Percentiles rank a stretch among this genome's conserved stretches.
These are phyloP conservation scores for Plasmodium falciparum DNA, from an alignment of 169 alveolate species.

Conservation along the genomic window DNA sequence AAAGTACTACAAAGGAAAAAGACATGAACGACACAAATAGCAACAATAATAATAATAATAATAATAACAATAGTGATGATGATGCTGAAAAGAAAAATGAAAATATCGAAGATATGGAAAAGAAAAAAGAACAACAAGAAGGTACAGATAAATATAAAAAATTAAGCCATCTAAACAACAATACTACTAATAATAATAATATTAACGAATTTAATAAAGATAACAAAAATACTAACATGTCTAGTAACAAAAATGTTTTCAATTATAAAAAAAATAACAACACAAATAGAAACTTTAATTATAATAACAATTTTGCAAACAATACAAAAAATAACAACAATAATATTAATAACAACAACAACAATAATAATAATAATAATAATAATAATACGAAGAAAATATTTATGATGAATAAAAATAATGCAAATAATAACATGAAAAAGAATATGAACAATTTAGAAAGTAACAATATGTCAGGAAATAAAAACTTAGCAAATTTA, in stretches of 20 bases:
- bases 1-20: constrained; percentile 43
- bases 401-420: constrained; percentile 61
- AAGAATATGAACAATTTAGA: constrained; percentile 32
- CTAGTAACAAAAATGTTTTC: constrained; percentile 26
- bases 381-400: constrained; percentile 24
- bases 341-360: neutral
- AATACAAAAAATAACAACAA: neutral
- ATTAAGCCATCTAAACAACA: neutral
- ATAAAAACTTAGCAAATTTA: neutral
- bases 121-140: constrained; percentile 1
- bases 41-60: neutral
- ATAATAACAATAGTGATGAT: neutral
- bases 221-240: neutral
- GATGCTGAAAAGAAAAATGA: constrained; percentile 12
- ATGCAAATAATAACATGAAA: constrained; percentile 22
- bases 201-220: constrained; percentile 11
- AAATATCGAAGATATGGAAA: constrained; percentile 24
- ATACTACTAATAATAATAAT: neutral
- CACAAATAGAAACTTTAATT: constrained; percentile 26
- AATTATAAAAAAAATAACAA: constrained; percentile 30
- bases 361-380: neutral
- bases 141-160: neutral
- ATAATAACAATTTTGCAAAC: constrained; percentile 6
- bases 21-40: neutral
- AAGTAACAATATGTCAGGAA: constrained; percentile 6